Base-by-base conservation (phyloP, 805 yeast genomes). In the Nakazawaea ernobii region DNA sequence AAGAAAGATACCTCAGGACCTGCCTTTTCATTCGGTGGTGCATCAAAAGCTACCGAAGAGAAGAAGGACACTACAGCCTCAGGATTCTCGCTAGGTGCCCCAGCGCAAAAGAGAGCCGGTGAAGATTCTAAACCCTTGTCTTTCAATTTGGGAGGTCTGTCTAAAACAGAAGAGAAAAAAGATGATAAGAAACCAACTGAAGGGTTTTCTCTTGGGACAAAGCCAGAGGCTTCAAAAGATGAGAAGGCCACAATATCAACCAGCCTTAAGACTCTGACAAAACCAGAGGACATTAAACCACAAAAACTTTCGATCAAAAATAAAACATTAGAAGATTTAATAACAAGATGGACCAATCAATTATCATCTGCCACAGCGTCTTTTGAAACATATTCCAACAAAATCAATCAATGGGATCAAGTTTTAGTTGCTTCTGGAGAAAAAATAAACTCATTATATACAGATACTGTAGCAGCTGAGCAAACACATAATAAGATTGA, bases 341-440 rank as follows among this genome's bases (percentile, higher is more conserved):
- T 94, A 38, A 79, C 90, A 11, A 90, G 86, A 65, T 94, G 99
- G 99, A 86, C 97, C 0, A 80, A 81, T 48, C 95, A 94, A 55
- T 67, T 94, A 50, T 73, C 92, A 1, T 74, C 78, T 11, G 80
- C 94, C 0, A 78, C 92, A 2, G 73, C 75, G 26, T 82, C 86
- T 33, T 94, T 91, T 66, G 84, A 83, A 49, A 66, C 73, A 10
- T 92, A 88, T 61, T 82, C 96, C 8, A 69, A 73, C 24, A 84
- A 84, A 50, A 81, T 92, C 17, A 81, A 84, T 52, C 74, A 76
- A 45, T 94, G 98, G 97, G 99, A 94, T 63, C 77, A 79, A 52
- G 79, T 83, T 14, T 71, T 94, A 40, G 91, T 89, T 9, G 78
- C 80, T 32, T 91, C 95, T 44, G 95, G 96, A 10, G 91, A 86